A percentile compares a stretch with the other conserved stretches of the same genome.
Conservation (phyloP, 108 stramenopile species). For the Phaeodactylum tricornutum region DNA sequence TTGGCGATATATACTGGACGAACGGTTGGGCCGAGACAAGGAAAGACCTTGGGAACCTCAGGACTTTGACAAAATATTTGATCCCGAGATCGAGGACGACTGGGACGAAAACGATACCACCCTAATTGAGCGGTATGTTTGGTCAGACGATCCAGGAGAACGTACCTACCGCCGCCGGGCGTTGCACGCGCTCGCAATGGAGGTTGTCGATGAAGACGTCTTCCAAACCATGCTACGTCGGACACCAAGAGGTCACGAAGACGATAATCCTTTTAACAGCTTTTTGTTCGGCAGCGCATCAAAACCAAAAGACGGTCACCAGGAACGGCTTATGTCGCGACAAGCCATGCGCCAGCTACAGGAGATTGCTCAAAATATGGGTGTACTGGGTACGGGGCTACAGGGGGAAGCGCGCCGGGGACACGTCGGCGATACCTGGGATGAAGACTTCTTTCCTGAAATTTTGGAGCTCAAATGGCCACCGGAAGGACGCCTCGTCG, state of each 20-base stretch:
- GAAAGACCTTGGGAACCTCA: slow-evolving; percentile 3
- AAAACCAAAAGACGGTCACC: background rate
- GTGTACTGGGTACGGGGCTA: slow-evolving; percentile 41
- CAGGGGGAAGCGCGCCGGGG: slow-evolving; percentile 13
- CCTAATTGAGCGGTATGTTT: slow-evolving; percentile 10
- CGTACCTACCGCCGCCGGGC: slow-evolving; percentile 19
- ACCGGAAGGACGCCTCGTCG: slow-evolving; percentile 40
- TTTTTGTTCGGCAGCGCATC: slow-evolving; percentile 7
- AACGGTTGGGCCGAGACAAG: slow-evolving; percentile 4
- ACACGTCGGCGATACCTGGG: slow-evolving; percentile 14
- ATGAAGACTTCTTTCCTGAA: slow-evolving; percentile 48
- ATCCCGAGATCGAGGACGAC: slow-evolving; percentile 12
- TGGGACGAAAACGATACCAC: slow-evolving; percentile 17
- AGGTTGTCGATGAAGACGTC: slow-evolving; percentile 41
- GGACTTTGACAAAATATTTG: slow-evolving; percentile 9
- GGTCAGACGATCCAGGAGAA: slow-evolving; percentile 13
- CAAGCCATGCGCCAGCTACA: slow-evolving; percentile 25
- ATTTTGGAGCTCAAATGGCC: slow-evolving; percentile 55
- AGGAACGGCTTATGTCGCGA: slow-evolving; percentile 3
- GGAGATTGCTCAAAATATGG: slow-evolving; percentile 49
- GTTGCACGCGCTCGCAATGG: slow-evolving; percentile 34
- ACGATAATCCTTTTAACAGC: slow-evolving; percentile 1
- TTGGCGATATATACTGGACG: slow-evolving; percentile 34
- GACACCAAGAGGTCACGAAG: slow-evolving; percentile 5
- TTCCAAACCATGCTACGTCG: slow-evolving; percentile 38